phyloP scores from a whole-genome alignment of 257 asterid species.

The Solanum tacnaense region DNA sequence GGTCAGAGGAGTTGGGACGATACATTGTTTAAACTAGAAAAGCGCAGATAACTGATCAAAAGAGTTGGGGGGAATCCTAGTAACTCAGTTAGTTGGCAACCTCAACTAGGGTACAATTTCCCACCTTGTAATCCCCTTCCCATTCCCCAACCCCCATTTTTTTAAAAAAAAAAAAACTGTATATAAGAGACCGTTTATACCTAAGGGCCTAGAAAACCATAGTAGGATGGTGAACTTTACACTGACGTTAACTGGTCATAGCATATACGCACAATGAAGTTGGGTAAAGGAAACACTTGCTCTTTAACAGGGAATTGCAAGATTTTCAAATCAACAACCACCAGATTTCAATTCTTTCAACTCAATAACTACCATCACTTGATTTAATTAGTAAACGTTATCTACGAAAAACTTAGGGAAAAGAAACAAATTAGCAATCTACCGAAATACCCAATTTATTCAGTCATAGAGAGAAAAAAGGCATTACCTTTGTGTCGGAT shows the following conservation, averaged over 20 bases:
- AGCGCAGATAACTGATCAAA: not conserved
- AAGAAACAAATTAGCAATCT: not conserved
- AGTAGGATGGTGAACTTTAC: not conserved
- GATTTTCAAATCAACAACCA: not conserved
- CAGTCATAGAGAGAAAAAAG: not conserved
- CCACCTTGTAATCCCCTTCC: not conserved
- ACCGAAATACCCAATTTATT: not conserved
- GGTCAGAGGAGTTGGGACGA: not conserved
- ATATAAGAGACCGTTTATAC: not conserved
- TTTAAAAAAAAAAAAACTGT: no score
- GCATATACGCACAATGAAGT: not conserved
- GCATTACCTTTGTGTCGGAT: conserved; percentile 32
- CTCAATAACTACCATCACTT: not conserved
- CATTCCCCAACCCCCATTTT: not conserved
- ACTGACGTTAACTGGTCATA: not conserved
- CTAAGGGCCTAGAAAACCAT: not conserved
- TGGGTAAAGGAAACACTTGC: not conserved
- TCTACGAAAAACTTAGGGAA: not conserved
- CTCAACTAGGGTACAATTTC: not conserved
- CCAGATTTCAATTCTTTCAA: not conserved
- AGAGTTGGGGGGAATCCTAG: not conserved
- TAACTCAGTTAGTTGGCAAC: no score
- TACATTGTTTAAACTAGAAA: not conserved
- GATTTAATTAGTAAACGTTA: not conserved
- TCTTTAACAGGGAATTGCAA: not conserved